A percentile compares a stretch with the other conserved stretches of the same genome.
phyloP scores from a whole-genome alignment of 768 basidiomycete genomes.

The Mycena amicta region DNA sequence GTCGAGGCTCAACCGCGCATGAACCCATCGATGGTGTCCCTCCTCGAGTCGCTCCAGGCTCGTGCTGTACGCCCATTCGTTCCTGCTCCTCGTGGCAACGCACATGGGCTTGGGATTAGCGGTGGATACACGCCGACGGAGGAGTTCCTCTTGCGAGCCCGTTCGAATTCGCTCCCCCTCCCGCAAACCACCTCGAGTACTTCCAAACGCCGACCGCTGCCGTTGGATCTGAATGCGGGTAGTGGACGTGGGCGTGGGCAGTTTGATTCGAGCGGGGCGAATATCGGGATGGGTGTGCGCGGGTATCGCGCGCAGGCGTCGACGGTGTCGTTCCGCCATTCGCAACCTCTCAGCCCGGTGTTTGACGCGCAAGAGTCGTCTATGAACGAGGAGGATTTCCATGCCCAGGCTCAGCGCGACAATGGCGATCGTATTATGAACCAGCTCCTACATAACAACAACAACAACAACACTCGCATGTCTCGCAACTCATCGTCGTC shows the following conservation, averaged over 20 bases:
- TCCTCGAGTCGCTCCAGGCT: constrained; percentile 38
- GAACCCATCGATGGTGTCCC: no score
- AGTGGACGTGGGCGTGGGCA: constrained; percentile 23
- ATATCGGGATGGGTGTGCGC: constrained; percentile 43
- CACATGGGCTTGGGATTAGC: constrained; percentile 13
- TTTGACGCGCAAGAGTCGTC: constrained; percentile 23
- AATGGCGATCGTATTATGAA: constrained; percentile 4
- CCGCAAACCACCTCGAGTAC: background rate
- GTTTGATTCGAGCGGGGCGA: constrained; percentile 25
- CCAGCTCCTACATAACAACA: constrained; percentile 12
- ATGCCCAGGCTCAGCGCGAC: constrained; percentile 22
- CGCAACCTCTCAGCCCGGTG: constrained; percentile 24
- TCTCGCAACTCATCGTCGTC: constrained; percentile 4
- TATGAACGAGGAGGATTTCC: constrained; percentile 43
- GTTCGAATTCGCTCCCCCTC: constrained; percentile 35
- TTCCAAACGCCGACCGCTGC: constrained; percentile 34
- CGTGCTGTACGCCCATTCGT: constrained; percentile 3
- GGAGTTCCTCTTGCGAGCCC: constrained; percentile 65
- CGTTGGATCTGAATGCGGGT: constrained; percentile 34
- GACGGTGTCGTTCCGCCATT: constrained; percentile 29
- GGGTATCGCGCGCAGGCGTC: constrained; percentile 45
- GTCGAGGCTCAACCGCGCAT: constrained; percentile 3
- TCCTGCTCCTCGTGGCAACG: background rate
- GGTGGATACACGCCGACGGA: constrained; percentile 72
- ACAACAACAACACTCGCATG: constrained; percentile 12